Conservation (phyloP, 495 filamentous ascomycete genomes). For the Annulohypoxylon moriforme region DNA sequence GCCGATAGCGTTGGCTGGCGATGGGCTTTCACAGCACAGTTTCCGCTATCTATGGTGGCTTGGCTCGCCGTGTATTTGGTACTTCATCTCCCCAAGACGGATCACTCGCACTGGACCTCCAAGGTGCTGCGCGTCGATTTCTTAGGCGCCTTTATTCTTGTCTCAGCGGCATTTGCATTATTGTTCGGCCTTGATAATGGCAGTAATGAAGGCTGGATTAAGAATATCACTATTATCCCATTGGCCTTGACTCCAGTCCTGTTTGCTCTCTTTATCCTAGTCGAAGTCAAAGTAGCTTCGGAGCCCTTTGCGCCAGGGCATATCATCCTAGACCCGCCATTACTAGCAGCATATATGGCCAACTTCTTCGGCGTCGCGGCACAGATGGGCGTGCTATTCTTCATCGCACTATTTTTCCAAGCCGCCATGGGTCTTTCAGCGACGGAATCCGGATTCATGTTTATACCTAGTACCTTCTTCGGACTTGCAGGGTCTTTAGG, state of each 20-base stretch:
- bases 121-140: constrained; percentile 83
- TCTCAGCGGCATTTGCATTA: constrained; percentile 77
- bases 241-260: constrained; percentile 68
- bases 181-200: constrained; percentile 83
- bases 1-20: constrained; percentile 85
- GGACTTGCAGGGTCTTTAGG: constrained; percentile 75
- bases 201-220: constrained; percentile 76
- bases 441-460: constrained; percentile 70
- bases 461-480: constrained; percentile 73
- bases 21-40: constrained; percentile 81
- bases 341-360: constrained; percentile 75
- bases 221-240: constrained; percentile 68
- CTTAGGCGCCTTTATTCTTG: constrained; percentile 74
- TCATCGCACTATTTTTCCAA: constrained; percentile 84
- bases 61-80: constrained; percentile 70
- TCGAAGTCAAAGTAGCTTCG: constrained; percentile 76
- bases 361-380: constrained; percentile 82
- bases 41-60: constrained; percentile 75
- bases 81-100: constrained; percentile 69
- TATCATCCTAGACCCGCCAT: constrained; percentile 75
- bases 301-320: constrained; percentile 85
- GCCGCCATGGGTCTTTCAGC: constrained; percentile 75
- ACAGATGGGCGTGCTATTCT: constrained; percentile 75
- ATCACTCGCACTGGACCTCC: constrained; percentile 54
- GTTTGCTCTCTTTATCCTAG: constrained; percentile 73